phyloP scores from a whole-genome alignment of 2,329 filamentous ascomycete species.

The Diaporthe citriasiana region DNA sequence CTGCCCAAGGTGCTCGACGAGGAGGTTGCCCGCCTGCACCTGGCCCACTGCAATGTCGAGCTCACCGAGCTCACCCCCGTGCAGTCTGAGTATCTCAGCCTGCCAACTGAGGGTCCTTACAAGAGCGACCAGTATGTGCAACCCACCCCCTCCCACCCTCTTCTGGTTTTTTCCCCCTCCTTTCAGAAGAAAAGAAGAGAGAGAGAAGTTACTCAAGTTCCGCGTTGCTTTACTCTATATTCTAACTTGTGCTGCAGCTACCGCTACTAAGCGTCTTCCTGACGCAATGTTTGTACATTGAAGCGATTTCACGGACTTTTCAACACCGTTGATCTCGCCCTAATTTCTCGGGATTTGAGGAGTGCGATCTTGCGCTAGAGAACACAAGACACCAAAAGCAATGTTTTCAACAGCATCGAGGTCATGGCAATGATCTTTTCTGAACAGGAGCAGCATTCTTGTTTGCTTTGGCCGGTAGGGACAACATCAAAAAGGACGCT shows the following conservation, averaged over 20 bases:
- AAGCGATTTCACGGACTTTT: slow-evolving; percentile 33
- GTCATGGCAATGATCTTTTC: slow-evolving; percentile 37
- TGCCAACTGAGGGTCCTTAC: slow-evolving; percentile 90
- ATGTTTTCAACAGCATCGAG: slow-evolving; percentile 51
- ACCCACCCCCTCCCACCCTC: slow-evolving; percentile 19
- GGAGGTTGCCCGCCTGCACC: slow-evolving; percentile 95
- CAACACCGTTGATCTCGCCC: slow-evolving; percentile 39
- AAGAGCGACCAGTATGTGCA: slow-evolving; percentile 90
- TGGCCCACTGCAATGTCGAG: slow-evolving; percentile 94
- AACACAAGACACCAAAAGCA: slow-evolving; percentile 39
- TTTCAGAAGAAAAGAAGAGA: no score
- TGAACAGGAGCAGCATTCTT: slow-evolving; percentile 29
- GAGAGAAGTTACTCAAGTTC: neutral
- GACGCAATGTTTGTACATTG: slow-evolving; percentile 44
- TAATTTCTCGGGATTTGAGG: slow-evolving; percentile 25
- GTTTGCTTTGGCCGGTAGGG: slow-evolving; percentile 29
- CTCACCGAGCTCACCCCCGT: slow-evolving; percentile 86
- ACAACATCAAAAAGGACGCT: slow-evolving; percentile 22
- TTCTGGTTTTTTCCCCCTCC: neutral
- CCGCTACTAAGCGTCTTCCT: slow-evolving; percentile 72
- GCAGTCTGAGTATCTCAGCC: slow-evolving; percentile 95
- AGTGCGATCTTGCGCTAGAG: slow-evolving; percentile 31
- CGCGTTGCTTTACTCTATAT: neutral
- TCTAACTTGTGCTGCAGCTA: slow-evolving; percentile 61
- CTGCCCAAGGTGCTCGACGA: slow-evolving; percentile 99